These are phyloP conservation scores for Sporothrix variecibatus DNA, from an alignment of 2,329 filamentous ascomycete genomes.

Conservation along the genomic window DNA sequence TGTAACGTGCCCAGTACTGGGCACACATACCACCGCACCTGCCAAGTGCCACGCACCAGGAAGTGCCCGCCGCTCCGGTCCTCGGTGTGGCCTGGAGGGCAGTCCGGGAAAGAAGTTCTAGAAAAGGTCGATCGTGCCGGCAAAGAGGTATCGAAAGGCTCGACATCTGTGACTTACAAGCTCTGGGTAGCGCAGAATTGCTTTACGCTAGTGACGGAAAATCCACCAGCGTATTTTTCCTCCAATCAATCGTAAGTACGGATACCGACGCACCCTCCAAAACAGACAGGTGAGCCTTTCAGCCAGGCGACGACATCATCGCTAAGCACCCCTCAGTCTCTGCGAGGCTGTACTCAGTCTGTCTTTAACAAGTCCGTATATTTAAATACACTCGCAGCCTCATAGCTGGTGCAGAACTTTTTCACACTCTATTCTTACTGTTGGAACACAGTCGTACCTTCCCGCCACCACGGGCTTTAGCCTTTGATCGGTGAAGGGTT, in stretches of 20 bases:
- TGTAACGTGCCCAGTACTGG: background rate
- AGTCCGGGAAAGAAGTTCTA: slow-evolving; percentile 3
- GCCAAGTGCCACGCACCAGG: background rate
- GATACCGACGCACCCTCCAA: background rate
- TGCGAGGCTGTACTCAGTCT: background rate
- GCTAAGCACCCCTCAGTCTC: background rate
- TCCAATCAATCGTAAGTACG: slow-evolving; percentile 18
- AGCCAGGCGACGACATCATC: background rate
- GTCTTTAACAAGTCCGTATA: background rate
- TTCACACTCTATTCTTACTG: background rate
- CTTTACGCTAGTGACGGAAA: slow-evolving; percentile 18
- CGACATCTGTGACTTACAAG: background rate
- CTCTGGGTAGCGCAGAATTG: background rate
- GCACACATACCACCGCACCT: background rate
- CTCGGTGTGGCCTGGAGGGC: slow-evolving; percentile 9
- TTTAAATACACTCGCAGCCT: background rate
- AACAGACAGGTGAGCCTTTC: background rate
- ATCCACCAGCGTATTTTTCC: slow-evolving; percentile 22
- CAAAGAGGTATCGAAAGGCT: background rate
- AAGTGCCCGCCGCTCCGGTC: slow-evolving; percentile 7
- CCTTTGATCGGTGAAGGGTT: background rate
- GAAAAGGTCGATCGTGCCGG: background rate
- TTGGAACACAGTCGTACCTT: background rate
- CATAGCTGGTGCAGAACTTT: background rate
- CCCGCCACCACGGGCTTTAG: background rate